Evolutionary conservation across 305 asterid species (phyloP), one percentile per base, ranked within the genome.

Genomic region (Rubia balearica): DNA sequence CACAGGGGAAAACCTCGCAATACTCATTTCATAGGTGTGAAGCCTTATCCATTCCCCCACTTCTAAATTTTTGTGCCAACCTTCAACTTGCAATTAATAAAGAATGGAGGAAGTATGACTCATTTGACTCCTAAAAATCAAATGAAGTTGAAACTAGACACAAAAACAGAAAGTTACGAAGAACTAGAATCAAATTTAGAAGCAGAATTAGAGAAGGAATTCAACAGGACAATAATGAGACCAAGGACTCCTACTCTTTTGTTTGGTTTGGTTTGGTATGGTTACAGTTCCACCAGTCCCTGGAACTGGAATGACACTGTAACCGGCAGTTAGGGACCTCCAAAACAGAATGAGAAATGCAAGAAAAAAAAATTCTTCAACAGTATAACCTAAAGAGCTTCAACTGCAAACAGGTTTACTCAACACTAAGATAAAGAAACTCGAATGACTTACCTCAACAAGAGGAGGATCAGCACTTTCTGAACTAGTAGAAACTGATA

Each of bases 391-490:
- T 45, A 45, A 45, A 24, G 43, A 41, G 42, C 7, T 49, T 67
- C 40, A 27, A 27, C 61, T 49, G 16, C 63, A n/a, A 62, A 51
- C 17, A 51, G 6, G 27, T 49, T 49, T 17, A 68, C 14, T 14
- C n/a, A 49, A 68, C 63, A 51, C 33, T 19, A 10, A 33, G 21
- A 8, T 14, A 51, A 78, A 48, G 59, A 63, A 67, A 51, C 62
- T 69, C 60, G 19, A 63, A 70, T 70, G 40, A 69, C 87, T 83
- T 81, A 85, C 98, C 95, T 91, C 96, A 68, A 87, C 60, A 71
- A 91, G 88, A 70, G 89, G 93, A 81, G 86, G 82, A 75, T 86
- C 94, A 69, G 92, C 71, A 80, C 82, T 80, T 72, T 82, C 96
- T 70, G 89, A 33, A 65, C 85, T 92, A 71, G 87, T 74, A 74